Conservation (phyloP, 2,329 filamentous ascomycete species). For the Mycosphaerella sp. region DNA sequence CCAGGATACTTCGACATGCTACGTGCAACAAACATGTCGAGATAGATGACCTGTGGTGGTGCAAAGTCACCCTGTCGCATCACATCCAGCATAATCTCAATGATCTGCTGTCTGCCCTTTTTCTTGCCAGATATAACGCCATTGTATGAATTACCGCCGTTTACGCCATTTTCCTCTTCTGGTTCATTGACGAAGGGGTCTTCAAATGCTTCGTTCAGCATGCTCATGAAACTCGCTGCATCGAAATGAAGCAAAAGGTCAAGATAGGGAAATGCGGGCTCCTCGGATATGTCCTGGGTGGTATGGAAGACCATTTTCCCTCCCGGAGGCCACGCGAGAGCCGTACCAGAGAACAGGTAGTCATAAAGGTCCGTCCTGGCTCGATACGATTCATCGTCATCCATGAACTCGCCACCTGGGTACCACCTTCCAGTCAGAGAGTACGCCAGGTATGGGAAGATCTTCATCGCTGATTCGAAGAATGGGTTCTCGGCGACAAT, state of each 20-base stretch:
- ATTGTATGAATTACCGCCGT: constrained; percentile 25
- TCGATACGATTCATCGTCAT: constrained; percentile 62
- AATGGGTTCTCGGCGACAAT: constrained; percentile 40
- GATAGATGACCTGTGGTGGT: constrained; percentile 77
- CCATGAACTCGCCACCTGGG: constrained; percentile 70
- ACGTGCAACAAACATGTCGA: constrained; percentile 97
- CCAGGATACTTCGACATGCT: constrained; percentile 96
- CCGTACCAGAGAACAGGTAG: constrained; percentile 84
- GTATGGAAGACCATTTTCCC: constrained; percentile 57
- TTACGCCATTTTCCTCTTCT: constrained; percentile 47
- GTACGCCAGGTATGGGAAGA: constrained; percentile 93
- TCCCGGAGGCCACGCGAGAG: constrained; percentile 65
- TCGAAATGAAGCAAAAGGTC: constrained; percentile 81
- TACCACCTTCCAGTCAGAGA: constrained; percentile 86
- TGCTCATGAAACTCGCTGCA: constrained; percentile 85
- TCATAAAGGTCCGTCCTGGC: constrained; percentile 88
- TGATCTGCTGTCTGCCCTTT: constrained; percentile 82
- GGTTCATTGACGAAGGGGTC: constrained; percentile 76
- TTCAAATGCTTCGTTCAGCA: constrained; percentile 95
- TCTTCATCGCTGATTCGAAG: constrained; percentile 71
- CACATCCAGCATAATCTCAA: constrained; percentile 83
- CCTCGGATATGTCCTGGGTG: constrained; percentile 46
- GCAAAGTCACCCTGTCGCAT: constrained; percentile 75
- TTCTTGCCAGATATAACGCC: constrained; percentile 25
- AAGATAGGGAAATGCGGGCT: constrained; percentile 79